phyloP scores from a whole-genome alignment of 2,329 filamentous ascomycete species.

The Pseudogymnoascus sp. region DNA sequence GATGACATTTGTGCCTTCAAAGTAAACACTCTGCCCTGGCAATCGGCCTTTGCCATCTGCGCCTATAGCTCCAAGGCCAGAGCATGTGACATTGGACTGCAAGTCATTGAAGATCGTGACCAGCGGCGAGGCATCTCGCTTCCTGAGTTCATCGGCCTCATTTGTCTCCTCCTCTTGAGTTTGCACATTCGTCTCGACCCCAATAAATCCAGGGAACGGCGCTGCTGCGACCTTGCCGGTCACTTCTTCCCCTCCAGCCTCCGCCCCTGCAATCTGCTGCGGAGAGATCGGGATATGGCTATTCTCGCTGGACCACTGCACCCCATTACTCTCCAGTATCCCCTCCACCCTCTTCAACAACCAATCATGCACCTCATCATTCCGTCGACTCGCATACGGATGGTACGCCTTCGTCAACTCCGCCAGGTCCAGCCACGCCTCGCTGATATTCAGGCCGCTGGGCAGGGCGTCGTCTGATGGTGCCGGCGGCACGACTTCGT shows the following conservation, averaged over 20 bases:
- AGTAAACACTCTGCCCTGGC: constrained; percentile 57
- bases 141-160: background rate
- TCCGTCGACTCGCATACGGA: constrained; percentile 79
- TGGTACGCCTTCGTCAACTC: constrained; percentile 68
- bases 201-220: background rate
- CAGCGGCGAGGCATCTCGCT: constrained; percentile 24
- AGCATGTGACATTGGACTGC: constrained; percentile 68
- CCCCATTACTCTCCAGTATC: constrained; percentile 58
- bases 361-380: constrained; percentile 73
- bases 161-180: background rate
- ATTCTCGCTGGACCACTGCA: constrained; percentile 38
- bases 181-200: background rate
- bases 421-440: constrained; percentile 81
- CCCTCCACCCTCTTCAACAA: constrained; percentile 62
- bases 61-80: constrained; percentile 36
- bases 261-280: background rate
- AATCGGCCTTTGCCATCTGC: constrained; percentile 26
- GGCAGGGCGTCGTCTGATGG: constrained; percentile 47
- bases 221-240: background rate
- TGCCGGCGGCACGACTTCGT: constrained; percentile 65
- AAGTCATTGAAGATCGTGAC: constrained; percentile 73
- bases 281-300: constrained; percentile 10
- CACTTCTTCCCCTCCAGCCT: background rate
- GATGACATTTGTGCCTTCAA: constrained; percentile 86
- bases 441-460: constrained; percentile 67